phyloP scores from a whole-genome alignment of 1,139 yeast species.

The Kodamaea suecica region DNA sequence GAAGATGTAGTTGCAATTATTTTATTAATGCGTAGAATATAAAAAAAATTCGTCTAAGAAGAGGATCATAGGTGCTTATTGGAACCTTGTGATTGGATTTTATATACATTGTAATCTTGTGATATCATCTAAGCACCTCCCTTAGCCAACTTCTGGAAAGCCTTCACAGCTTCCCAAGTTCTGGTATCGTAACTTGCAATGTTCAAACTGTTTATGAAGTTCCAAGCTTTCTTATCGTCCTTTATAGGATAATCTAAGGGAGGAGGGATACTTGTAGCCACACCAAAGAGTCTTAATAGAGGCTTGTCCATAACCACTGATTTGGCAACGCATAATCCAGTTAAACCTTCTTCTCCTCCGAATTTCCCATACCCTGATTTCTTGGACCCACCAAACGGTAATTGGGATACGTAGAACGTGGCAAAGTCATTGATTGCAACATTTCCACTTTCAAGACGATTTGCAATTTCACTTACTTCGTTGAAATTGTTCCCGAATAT shows the following conservation, averaged over 20 bases:
- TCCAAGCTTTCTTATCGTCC: constrained; percentile 82
- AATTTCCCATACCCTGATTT: constrained; percentile 96
- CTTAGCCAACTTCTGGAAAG: constrained; percentile 39
- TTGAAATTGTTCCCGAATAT: constrained; percentile 67
- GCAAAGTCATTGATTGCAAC: constrained; percentile 98
- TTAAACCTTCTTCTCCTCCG: constrained; percentile 94
- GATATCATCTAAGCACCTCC: background rate
- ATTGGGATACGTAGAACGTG: constrained; percentile 88
- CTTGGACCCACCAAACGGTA: constrained; percentile 92
- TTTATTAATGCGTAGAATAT: too few relatives aligned
- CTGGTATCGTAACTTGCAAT: constrained; percentile 83
- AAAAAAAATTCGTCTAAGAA: too few relatives aligned
- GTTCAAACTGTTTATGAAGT: constrained; percentile 75
- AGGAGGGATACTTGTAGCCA: constrained; percentile 80
- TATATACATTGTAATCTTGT: background rate
- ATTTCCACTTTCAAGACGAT: constrained; percentile 71
- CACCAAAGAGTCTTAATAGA: constrained; percentile 52
- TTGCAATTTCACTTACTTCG: constrained; percentile 61
- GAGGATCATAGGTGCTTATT: too few relatives aligned
- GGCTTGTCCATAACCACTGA: constrained; percentile 82
- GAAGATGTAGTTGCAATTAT: too few relatives aligned
- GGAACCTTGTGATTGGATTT: too few relatives aligned
- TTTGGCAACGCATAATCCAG: constrained; percentile 83
- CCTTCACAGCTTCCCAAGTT: constrained; percentile 56
- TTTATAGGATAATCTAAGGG: constrained; percentile 89